Evolutionary conservation across 2,329 filamentous ascomycete genomes (phyloP).

Genomic region (Exophiala calicioides): DNA sequence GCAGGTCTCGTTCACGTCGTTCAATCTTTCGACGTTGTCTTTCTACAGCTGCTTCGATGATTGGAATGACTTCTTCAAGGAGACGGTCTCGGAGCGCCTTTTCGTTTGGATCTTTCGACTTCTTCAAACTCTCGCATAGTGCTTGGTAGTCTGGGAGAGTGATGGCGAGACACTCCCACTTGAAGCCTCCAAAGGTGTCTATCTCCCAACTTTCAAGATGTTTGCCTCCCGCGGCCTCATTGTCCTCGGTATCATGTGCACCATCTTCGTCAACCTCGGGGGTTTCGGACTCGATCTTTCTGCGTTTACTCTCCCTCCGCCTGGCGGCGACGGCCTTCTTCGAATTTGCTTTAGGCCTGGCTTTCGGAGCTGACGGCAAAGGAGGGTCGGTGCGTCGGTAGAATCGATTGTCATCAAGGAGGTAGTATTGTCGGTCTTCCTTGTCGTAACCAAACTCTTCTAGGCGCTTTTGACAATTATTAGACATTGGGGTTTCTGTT

Average conservation of each 20-base stretch:
- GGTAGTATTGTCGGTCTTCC: conserved; percentile 81
- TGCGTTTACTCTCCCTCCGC: conserved; percentile 71
- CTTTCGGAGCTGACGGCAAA: conserved; percentile 54
- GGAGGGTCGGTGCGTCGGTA: conserved; percentile 83
- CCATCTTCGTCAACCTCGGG: conserved; percentile 46
- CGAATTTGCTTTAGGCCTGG: conserved; percentile 65
- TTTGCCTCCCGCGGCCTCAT: conserved; percentile 42
- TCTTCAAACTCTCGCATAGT: conserved; percentile 71
- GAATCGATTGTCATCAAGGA: conserved; percentile 89
- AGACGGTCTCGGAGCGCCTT: conserved; percentile 73
- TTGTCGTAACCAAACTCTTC: conserved; percentile 73
- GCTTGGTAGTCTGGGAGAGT: conserved; percentile 73
- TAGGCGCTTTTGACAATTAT: conserved; percentile 42
- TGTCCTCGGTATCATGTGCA: conserved; percentile 43
- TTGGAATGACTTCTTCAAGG: conserved; percentile 75
- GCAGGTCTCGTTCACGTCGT: conserved; percentile 77
- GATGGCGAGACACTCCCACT: conserved; percentile 89
- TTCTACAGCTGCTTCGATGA: conserved; percentile 75
- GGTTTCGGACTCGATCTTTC: conserved; percentile 42
- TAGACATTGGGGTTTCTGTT: conserved; percentile 4
- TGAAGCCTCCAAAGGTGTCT: conserved; percentile 71
- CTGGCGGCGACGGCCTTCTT: conserved; percentile 64
- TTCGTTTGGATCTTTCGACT: conserved; percentile 81
- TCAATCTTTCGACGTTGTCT: conserved; percentile 68
- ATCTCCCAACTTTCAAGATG: conserved; percentile 45